A percentile compares a stretch with the other conserved stretches of the same genome.
phyloP scores from a whole-genome alignment of 768 basidiomycete genomes.

The Boletus sensibilis region DNA sequence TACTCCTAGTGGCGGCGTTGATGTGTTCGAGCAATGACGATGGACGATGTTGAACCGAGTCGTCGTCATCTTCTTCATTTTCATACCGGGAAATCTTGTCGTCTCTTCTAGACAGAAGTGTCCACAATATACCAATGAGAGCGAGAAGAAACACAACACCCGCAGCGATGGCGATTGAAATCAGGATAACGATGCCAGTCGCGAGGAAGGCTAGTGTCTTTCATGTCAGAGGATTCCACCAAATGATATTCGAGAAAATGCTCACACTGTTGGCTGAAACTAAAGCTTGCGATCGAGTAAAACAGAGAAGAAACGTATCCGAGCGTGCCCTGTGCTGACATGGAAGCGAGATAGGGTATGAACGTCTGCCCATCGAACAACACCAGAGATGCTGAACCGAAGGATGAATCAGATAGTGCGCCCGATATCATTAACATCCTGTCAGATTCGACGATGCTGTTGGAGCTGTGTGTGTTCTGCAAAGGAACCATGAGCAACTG shows the following conservation, averaged over 20 bases:
- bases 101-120: constrained; percentile 79
- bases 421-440: constrained; percentile 92
- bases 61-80: constrained; percentile 70
- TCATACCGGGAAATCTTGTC: constrained; percentile 68
- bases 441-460: constrained; percentile 74
- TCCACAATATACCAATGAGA: constrained; percentile 84
- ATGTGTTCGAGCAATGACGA: constrained; percentile 89
- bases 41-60: constrained; percentile 74
- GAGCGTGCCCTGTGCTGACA: constrained; percentile 59
- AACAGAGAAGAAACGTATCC: constrained; percentile 79
- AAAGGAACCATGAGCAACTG: constrained; percentile 92
- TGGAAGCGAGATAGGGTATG: constrained; percentile 79
- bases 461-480: constrained; percentile 66
- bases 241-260: constrained; percentile 10
- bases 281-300: constrained; percentile 76
- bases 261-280: constrained; percentile 70
- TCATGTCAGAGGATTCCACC: constrained; percentile 1
- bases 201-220: constrained; percentile 72
- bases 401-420: constrained; percentile 59
- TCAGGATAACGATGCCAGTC: constrained; percentile 89
- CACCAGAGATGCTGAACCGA: constrained; percentile 80
- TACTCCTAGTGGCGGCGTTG: constrained; percentile 83
- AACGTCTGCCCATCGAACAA: constrained; percentile 83
- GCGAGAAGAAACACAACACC: constrained; percentile 89
- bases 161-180: constrained; percentile 95